Evolutionary conservation across 2,329 filamentous ascomycete species (phyloP).

Genomic region (Amylocarpus encephaloides): DNA sequence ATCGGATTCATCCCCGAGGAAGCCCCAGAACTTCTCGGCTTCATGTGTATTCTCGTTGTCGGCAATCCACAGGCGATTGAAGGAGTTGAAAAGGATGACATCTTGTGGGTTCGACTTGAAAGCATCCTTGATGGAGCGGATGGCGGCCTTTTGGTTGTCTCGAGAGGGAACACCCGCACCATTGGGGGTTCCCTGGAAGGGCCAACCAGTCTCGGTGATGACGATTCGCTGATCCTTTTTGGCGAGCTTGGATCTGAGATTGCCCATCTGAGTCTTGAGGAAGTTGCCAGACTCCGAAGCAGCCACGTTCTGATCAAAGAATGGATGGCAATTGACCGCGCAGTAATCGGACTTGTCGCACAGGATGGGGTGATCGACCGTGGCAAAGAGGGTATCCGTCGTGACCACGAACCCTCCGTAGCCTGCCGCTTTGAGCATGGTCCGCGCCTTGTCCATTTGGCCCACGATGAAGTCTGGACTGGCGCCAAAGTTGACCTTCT

Average conservation of each 20-base stretch:
- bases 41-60: slow-evolving; percentile 56
- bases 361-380: slow-evolving; percentile 59
- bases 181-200: slow-evolving; percentile 60
- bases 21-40: slow-evolving; percentile 74
- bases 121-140: slow-evolving; percentile 55
- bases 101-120: slow-evolving; percentile 47
- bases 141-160: slow-evolving; percentile 59
- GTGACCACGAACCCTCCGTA: slow-evolving; percentile 70
- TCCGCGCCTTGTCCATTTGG: slow-evolving; percentile 52
- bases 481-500: slow-evolving; percentile 63
- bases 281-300: slow-evolving; percentile 61
- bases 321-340: slow-evolving; percentile 76
- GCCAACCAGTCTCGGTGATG: slow-evolving; percentile 83
- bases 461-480: slow-evolving; percentile 48
- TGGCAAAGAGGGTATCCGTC: slow-evolving; percentile 70
- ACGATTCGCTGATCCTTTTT: slow-evolving; percentile 52
- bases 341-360: slow-evolving; percentile 72
- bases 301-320: slow-evolving; percentile 63
- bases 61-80: slow-evolving; percentile 74
- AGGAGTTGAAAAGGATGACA: slow-evolving; percentile 71
- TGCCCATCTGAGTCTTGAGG: slow-evolving; percentile 49
- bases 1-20: slow-evolving; percentile 31
- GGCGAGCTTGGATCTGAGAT: slow-evolving; percentile 38
- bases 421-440: slow-evolving; percentile 52
- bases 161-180: slow-evolving; percentile 60